Evolutionary conservation across 805 yeast genomes (phyloP), one percentile per base, ranked within the genome.

Genomic region (Candida nemodendra): DNA sequence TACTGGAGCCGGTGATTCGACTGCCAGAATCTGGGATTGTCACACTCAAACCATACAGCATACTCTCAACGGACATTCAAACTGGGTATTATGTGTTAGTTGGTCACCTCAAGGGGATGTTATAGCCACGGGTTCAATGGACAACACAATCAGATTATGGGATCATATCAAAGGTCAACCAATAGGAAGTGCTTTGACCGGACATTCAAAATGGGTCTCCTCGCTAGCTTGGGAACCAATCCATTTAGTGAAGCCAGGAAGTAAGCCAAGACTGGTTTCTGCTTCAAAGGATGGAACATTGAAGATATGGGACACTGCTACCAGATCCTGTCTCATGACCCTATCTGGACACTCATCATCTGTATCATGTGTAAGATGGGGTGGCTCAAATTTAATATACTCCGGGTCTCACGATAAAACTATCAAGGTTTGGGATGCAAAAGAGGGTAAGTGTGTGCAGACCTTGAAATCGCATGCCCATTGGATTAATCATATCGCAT

Each of bases 21-120:
- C 98, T 7, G 97, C 98, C 2, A 72, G 98, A 57, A 76, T 91
- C 32, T 93, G 99, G 99, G 97, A 90, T 64, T 85, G 96, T 61
- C 82, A 88, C 53, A 90, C 98, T 0, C 93, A 87, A 50, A 93
- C 99, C 0, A 96, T 96, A 7, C 68, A 81, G 56, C 74, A 78
- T 44, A 86, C 95, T 0, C 66, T 93, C 36, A 55, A 70, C 4
- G 98, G 98, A 1, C 99, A 93, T 56, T 68, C 78, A 9, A 88
- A 90, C 65, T 93, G 97, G 96, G 98, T 93, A 5, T 67, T 93
- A 30, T 84, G 95, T 59, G 96, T 84, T 6, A 69, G 84, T 2
- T 93, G 95, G 82, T 83, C 95, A 15, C 97, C 99, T 3, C 85
- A 87, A 61, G 98, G 96, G 18, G 80, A 80, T 45, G 71, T 81